Base-by-base conservation (phyloP, 116 monocot species). In the Cymodocea nodosa region DNA sequence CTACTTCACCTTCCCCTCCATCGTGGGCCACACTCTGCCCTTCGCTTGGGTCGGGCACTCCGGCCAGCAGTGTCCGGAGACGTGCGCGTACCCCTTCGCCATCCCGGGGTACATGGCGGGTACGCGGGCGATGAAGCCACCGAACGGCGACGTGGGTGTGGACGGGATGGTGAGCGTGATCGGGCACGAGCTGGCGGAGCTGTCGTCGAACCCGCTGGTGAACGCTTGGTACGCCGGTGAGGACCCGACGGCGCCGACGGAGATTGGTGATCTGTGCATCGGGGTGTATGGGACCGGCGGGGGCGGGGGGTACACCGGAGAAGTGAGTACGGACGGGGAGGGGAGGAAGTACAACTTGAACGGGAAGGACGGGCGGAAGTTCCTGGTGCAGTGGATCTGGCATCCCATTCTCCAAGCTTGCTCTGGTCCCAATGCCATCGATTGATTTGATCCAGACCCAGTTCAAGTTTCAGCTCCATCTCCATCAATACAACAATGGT, bases 221-320 rank as follows among this genome's bases (percentile, higher is more conserved):
- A 90, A 86, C 68, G 83, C 90, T 6, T 90, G 90, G 90, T 90
- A 90, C 73, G 90, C 90, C 62, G 90, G 90, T 5, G 86, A 86
- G 65, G 90, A 90, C 57, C 90, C 85, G 23, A 83, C 86, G 44
- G 81, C 90, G 23, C 90, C 90, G 34, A 82, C 86, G 18, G 86
- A 86, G 86, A 91, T 91, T 35, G 90, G 70, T 17, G 90, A 91
- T 40, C 72, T 91, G 17, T 91, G 90, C 57, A 86, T 84, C 51
- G 90, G 90, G 0, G 81, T 91, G 2, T 91, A 86, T 57, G 86
- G 90, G 34, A 79, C 51, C 36, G 90, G 90, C 0, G 86, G 90
- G 5, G 90, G 90, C n/a, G 90, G 90, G 0, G 86, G 82, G 20
- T 91, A 91, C 52, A 82, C 82, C 6, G 90, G 90, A 17, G 63